Base-by-base conservation (phyloP, 352 stramenopile genomes). In the Blastocystis sp. region DNA sequence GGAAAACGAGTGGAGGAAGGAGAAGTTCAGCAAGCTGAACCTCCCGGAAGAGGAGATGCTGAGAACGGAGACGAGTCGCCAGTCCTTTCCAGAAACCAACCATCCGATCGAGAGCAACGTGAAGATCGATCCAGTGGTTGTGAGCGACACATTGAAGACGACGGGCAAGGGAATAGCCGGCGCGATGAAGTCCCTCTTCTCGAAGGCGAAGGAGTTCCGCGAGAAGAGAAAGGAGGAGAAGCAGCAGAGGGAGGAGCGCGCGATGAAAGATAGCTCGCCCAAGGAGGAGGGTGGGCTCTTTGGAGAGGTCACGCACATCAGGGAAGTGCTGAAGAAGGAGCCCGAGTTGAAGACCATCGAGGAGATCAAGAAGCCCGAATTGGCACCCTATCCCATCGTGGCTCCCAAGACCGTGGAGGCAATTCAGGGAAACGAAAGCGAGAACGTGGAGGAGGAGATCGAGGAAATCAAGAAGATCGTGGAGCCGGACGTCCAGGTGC, bases 401-500 rank as follows among this genome's bases (percentile, higher is more conserved):
- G 45, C 35, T 33, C 55, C 74, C 16, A 85, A 85, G 37, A 85
- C 74, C 3, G 74, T 50, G 13, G 74, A 85, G 29, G 33, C 55
- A 10, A 85, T 85, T 55, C 74, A 85, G 9, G 33, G 50, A 19
- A 51, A 85, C 26, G 51, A 51, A 24, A 31, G 70, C 13, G 74
- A 85, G 24, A 55, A 67, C 29, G 74, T 63, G 6, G 51, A 85
- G 3, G 33, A 69, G 21, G 74, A 85, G 3, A 85, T 85, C 4
- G 70, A 85, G 45, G 33, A 85, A 31, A 66, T 85, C 29, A 85
- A 85, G 55, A 85, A 69, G 60, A 85, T 85, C n/a, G 74, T 85
- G 37, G 74, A 85, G n/a, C 74, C 74, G 12, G 74, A 67, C 10
- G 74, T 85, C 19, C 16, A 61, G 12, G 74, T 85, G 31, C 16